Base-by-base conservation (phyloP, 148 eudicot genomes). In the Spergularia marina region DNA sequence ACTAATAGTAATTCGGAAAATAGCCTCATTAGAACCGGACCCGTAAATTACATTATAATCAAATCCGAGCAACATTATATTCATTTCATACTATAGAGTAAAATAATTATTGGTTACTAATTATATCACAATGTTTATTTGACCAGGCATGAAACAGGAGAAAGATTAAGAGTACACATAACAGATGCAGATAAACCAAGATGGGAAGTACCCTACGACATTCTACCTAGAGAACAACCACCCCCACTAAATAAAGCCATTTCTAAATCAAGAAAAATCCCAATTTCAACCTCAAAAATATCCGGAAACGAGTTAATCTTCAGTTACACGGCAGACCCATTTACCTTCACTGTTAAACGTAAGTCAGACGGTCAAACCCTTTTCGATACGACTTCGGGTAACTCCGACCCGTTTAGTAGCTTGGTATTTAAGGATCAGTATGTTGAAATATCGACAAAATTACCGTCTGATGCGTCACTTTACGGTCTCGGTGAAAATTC, bases 121-220 rank as follows among this genome's bases (percentile, higher is more conserved):
- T 23, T 23, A 23, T 23, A 23, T 23, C 25, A 23, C 25, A 23
- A 23, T 30, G 49, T 18, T 20, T 10, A 16, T 61, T 64, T 59
- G 9, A 51, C 12, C 91, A 94, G 98, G 92, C 97, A 91, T 70
- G 97, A 94, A 86, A 90, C 95, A 15, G 89, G 77, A 0, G 85
- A 83, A 15, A 88, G 97, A 5, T 77, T 94, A 73, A 83, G 97
- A 72, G 96, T 94, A 21, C 93, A 87, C 79, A 91, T 94, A 8
- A 87, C 97, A 40, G 98, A 91, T 76, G 93, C 91, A 59, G 84
- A 85, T 10, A 86, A 87, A 70, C 90, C 88, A 69, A 85, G 98
- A 74, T 94, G 98, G 98, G 98, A 94, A 68, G 97, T 94, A 10
- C 97, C 98, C 1, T 94, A 94, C 75, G 80, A 90, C 66, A 88